Percentiles rank a stretch among this genome's conserved stretches.
These are phyloP conservation scores for Adansonia rubrostipa DNA, from an alignment of 441 rosid genomes.

Conservation along the genomic window DNA sequence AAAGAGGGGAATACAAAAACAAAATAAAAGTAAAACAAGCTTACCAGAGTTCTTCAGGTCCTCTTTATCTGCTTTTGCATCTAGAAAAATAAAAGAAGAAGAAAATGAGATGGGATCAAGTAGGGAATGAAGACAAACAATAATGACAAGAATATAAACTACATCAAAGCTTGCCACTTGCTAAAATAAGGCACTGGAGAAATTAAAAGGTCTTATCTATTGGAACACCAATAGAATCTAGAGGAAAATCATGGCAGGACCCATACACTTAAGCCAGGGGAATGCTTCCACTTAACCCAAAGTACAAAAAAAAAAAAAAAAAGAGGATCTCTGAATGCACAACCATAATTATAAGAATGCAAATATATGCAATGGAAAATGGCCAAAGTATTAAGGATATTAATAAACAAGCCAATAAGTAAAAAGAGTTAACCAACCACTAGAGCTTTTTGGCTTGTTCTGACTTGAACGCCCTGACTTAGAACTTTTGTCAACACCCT, in stretches of 20 bases:
- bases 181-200: too few species aligned
- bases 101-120: constrained; percentile 25
- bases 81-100: constrained; percentile 46
- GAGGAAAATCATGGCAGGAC: background rate
- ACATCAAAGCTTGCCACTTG: too few species aligned
- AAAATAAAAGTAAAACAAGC: constrained; percentile 24
- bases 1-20: constrained; percentile 8
- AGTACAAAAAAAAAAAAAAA: background rate
- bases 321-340: background rate
- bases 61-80: constrained; percentile 83
- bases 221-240: background rate
- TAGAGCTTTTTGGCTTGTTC: constrained; percentile 70
- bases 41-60: constrained; percentile 73
- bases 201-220: too few species aligned
- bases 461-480: constrained; percentile 82
- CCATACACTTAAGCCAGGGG: background rate
- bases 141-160: background rate
- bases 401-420: constrained; percentile 7
- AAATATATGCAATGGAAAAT: background rate
- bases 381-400: background rate
- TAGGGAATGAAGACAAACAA: background rate
- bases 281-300: constrained; percentile 9
- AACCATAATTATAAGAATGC: background rate
- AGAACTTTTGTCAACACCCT: constrained; percentile 73
- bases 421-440: constrained; percentile 47